Evolutionary conservation across 345 rosid species (phyloP).

Genomic region (Eucalyptus microcorys): DNA sequence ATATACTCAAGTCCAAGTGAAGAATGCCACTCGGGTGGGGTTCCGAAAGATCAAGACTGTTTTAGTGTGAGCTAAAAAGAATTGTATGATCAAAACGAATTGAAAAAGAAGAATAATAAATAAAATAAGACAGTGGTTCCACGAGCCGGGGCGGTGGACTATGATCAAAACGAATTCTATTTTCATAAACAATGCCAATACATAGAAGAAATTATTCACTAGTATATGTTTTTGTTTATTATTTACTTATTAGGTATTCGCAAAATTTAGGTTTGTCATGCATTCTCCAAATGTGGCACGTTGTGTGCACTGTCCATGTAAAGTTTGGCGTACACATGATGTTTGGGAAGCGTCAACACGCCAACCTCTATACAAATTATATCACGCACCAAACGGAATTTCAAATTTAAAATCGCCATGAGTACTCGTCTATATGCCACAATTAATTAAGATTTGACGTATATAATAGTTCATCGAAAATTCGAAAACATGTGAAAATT

Average conservation of each 20-base stretch:
- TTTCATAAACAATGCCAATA: not conserved
- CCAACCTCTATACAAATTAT: not conserved
- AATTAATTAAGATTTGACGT: not conserved
- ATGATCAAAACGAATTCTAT: not conserved
- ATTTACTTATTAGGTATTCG: not conserved
- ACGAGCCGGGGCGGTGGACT: too few species aligned
- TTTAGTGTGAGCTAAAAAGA: not conserved
- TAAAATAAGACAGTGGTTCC: too few species aligned
- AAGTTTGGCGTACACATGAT: not conserved
- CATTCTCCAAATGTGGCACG: too few species aligned
- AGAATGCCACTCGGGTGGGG: conserved; percentile 73
- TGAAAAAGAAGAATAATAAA: too few species aligned
- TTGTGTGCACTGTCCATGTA: not conserved
- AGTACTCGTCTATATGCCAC: not conserved
- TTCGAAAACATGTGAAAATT: not conserved
- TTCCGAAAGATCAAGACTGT: conserved; percentile 24
- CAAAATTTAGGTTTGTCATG: not conserved
- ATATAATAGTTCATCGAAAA: not conserved
- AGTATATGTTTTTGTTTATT: not conserved
- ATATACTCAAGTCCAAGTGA: conserved; percentile 75
- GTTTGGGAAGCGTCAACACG: not conserved
- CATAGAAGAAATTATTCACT: not conserved
- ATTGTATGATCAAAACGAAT: not conserved
- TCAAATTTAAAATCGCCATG: not conserved
- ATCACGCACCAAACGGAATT: not conserved